Conservation (phyloP, 2,329 filamentous ascomycete genomes). For the Verticillium isaacii region DNA sequence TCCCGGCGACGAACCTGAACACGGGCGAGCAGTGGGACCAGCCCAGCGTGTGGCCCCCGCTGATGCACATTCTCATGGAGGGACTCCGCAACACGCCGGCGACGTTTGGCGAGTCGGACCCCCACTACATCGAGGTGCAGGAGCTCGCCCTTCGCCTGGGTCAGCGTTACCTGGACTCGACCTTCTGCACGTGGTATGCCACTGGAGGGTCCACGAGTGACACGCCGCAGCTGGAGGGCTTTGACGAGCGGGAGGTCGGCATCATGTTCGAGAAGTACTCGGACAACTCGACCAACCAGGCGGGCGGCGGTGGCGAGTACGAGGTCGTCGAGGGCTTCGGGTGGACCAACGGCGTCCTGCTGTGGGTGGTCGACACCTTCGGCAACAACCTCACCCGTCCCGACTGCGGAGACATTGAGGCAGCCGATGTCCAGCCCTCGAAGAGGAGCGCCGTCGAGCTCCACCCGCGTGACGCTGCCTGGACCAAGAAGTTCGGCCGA, state of each 20-base stretch:
- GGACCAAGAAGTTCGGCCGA: conserved; percentile 42
- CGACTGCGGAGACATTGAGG: conserved; percentile 46
- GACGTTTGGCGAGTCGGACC: conserved; percentile 48
- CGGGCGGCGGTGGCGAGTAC: conserved; percentile 64
- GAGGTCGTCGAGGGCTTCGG: conserved; percentile 66
- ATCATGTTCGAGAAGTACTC: conserved; percentile 70
- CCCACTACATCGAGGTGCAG: conserved; percentile 49
- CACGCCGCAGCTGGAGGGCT: conserved; percentile 44
- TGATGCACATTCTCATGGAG: conserved; percentile 60
- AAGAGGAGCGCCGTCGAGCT: conserved; percentile 42
- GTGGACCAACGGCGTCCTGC: conserved; percentile 65
- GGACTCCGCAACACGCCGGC: conserved; percentile 56
- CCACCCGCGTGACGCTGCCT: conserved; percentile 37
- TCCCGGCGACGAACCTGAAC: conserved; percentile 56
- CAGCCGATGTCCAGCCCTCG: conserved; percentile 26
- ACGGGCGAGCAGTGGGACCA: conserved; percentile 67
- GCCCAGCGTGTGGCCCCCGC: conserved; percentile 65
- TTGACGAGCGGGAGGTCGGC: conserved; percentile 38
- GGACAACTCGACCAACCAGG: conserved; percentile 54
- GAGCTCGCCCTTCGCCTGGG: conserved; percentile 52
- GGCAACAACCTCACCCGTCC: conserved; percentile 49
- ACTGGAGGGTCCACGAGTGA: conserved; percentile 57
- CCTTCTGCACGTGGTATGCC: conserved; percentile 66
- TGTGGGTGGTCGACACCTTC: conserved; percentile 63
- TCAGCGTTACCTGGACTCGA: conserved; percentile 62